Evolutionary conservation across 2,329 filamentous ascomycete genomes (phyloP).

Genomic region (Aureobasidium sp.): DNA sequence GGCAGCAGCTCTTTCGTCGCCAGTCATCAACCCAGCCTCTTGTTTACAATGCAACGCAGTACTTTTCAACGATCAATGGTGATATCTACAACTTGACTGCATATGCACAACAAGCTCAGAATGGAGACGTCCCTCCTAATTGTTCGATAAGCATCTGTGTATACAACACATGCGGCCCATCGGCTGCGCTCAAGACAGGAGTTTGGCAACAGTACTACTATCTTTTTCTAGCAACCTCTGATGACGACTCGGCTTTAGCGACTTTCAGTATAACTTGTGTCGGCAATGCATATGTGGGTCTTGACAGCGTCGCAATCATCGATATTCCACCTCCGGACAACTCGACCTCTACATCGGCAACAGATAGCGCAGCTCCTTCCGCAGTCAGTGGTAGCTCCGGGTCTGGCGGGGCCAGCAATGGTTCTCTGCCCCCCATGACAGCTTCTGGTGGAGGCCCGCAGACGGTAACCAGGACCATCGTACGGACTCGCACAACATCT

Average conservation of each 20-base stretch:
- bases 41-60: constrained; percentile 1
- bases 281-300: constrained; percentile 3
- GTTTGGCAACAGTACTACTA: not conserved
- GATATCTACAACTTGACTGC: constrained; percentile 1
- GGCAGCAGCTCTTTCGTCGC: not conserved
- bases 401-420: not conserved
- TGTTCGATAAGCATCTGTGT: constrained; percentile 4
- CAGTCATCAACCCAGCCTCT: not conserved
- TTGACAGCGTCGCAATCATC: constrained; percentile 1
- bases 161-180: not conserved
- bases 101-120: not conserved
- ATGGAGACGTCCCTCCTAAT: not conserved
- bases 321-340: not conserved
- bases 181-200: not conserved
- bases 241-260: not conserved
- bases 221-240: not conserved
- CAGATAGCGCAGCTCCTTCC: not conserved
- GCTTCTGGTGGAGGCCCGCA: not conserved
- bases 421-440: not conserved
- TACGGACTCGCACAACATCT: not conserved
- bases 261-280: constrained; percentile 9
- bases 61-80: not conserved
- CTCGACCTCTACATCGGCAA: not conserved
- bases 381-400: not conserved
- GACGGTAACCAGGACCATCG: constrained; percentile 7